phyloP scores from a whole-genome alignment of 2,329 filamentous ascomycete species.

The Calonectria henricotiae region DNA sequence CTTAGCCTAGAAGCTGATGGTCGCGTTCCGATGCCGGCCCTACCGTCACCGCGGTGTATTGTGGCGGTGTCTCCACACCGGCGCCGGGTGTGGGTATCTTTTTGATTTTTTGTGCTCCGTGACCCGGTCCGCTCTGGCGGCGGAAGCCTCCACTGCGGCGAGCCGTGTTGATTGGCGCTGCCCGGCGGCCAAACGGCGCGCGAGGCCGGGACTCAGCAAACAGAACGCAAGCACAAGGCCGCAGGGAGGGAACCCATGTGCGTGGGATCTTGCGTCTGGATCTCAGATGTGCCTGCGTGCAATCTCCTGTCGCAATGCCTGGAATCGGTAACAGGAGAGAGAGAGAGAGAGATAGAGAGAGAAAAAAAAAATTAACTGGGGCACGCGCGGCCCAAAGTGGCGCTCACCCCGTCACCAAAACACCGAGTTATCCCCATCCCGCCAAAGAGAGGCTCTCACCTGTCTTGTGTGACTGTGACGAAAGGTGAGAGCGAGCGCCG shows the following conservation, averaged over 20 bases:
- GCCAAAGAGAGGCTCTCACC: slow-evolving; percentile 24
- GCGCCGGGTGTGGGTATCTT: slow-evolving; percentile 39
- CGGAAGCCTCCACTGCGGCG: slow-evolving; percentile 12
- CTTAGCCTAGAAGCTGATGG: slow-evolving; percentile 40
- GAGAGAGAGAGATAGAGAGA: slow-evolving; percentile 29
- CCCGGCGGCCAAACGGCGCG: neutral
- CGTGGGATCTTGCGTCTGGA: slow-evolving; percentile 34
- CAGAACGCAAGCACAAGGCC: neutral
- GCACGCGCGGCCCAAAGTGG: slow-evolving; percentile 36
- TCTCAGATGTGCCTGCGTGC: slow-evolving; percentile 31
- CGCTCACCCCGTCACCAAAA: slow-evolving; percentile 32
- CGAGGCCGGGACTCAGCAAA: neutral
- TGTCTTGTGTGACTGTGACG: neutral
- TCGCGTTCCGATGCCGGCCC: slow-evolving; percentile 47
- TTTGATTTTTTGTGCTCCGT: slow-evolving; percentile 34
- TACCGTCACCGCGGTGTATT: slow-evolving; percentile 25
- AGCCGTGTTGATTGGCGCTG: neutral
- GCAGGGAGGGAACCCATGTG: slow-evolving; percentile 23
- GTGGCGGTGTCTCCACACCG: slow-evolving; percentile 41
- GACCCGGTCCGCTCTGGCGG: slow-evolving; percentile 24
- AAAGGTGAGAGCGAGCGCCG: slow-evolving; percentile 2
- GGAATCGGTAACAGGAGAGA: slow-evolving; percentile 28
- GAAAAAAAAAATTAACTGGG: slow-evolving; percentile 38
- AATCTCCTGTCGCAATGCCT: slow-evolving; percentile 28
- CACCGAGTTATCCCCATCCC: slow-evolving; percentile 51